Evolutionary conservation across 768 basidiomycete genomes (phyloP), one percentile per base, ranked within the genome.

Genomic region (Pholiota conissans): DNA sequence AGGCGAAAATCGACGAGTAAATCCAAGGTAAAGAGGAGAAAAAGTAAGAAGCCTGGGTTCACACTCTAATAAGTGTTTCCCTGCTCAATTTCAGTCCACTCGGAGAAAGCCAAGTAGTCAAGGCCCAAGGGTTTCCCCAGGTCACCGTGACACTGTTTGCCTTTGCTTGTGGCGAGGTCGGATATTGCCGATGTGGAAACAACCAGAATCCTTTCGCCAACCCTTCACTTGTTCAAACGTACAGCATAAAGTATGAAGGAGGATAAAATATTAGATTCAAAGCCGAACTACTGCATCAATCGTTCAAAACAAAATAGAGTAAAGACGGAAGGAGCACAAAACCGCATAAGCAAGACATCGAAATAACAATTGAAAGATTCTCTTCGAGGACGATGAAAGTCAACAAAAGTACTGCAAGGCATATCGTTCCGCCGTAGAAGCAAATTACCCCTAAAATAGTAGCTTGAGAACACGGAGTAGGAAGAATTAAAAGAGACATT

Each of bases 361-460:
- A 7, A 49, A 55, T 30, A 5, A 11, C 39, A 45, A 55, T 40
- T 22, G 53, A 29, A 30, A 59, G 29, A 5, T 46, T 13, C 27
- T 59, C 58, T 45, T 59, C 52, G 14, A 59, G 34, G 20, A 42
- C 20, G 26, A 59, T 42, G 22, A 52, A 59, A 5, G 39, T 55
- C 35, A 59, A 46, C 5, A 59, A 35, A 14, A 55, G 47, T 9
- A 42, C 3, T 16, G 47, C 27, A 7, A 59, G 46, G 22, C 52
- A 54, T 42, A 45, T 22, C 3, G 55, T 49, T 14, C 58, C 53
- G 20, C 45, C 52, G 32, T 59, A 55, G 27, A 55, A 55, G 20
- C 47, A 55, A 9, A 55, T 7, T n/a, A 58, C 14, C 57, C 57
- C 57, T 58, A 20, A 22, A 34, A 42, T 16, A 42, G 10, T 18